Base-by-base conservation (phyloP, 2,329 filamentous ascomycete species). In the Pyrenophora seminiperda region DNA sequence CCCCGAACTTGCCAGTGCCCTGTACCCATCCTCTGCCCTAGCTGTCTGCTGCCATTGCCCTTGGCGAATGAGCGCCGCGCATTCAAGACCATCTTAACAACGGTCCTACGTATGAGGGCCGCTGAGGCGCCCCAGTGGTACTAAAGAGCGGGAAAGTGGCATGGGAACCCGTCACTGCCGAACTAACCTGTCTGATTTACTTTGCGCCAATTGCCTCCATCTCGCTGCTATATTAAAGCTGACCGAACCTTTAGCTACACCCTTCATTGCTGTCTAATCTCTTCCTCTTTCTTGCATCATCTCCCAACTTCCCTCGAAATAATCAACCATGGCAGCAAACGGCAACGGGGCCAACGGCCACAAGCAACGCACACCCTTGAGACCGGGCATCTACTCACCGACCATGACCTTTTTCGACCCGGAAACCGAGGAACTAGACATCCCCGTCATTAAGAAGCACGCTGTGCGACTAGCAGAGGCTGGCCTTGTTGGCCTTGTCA, bases 331-430 rank as follows among this genome's bases (percentile, higher is more conserved):
- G 56, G 59, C 62, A 51, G 47, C 64, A 38, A 72, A 73, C 59
- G 67, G 66, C 39, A 68, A 68, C 47, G 68, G 71, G 56, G 27
- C 58, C 22, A 72, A 76, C 67, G 74, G 68, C 61, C 49, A 68
- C 47, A 67, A 62, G 50, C 54, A 75, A 53, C 74, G 73, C 52
- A 81, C 78, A n/a, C 80, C 86, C 57, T 83, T 95, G 47, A 87
- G 88, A 36, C 87, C 87, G 66, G 90, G 90, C 71, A 91, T 94
- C 71, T 95, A 94, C 74, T 89, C 89, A 53, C 91, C 91, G 19
- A 93, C 89, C 53, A 90, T 94, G 86, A 95, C 90, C 66, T 95
- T 96, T 74, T 96, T 96, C 79, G 79, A 93, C 75, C 81, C 87
- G 5, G 82, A 87, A 58, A 94, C 89, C 37, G 91, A 96, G 75